A percentile compares a stretch with the other conserved stretches of the same genome.
These are phyloP conservation scores for Parsonsia alboflavescens DNA, from an alignment of 257 asterid species.

Conservation along the genomic window DNA sequence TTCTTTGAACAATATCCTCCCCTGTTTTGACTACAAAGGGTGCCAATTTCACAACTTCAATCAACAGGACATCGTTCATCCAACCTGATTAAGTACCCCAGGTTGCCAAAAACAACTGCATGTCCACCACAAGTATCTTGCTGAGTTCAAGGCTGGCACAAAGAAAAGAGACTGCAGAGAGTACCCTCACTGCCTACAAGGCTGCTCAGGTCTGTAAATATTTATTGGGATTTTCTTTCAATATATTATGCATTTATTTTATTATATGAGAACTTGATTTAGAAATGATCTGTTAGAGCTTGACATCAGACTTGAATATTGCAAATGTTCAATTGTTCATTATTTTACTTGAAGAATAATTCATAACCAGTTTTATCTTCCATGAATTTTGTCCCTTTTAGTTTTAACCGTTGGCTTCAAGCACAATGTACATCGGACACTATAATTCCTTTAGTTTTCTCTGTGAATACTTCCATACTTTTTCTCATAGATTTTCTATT, in stretches of 20 bases:
- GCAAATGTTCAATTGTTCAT: not conserved
- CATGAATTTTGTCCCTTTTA: not conserved
- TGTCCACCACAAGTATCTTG: constrained; percentile 64
- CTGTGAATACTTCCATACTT: not conserved
- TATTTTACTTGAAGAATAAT: not conserved
- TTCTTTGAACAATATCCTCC: constrained; percentile 49
- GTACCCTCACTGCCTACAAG: constrained; percentile 73
- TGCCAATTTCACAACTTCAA: constrained; percentile 70
- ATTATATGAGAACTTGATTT: not conserved
- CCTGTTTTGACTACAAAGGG: constrained; percentile 39
- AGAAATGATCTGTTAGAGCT: not conserved
- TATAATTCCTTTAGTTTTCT: not conserved
- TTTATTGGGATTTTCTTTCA: not conserved
- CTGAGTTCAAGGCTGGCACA: constrained; percentile 71
- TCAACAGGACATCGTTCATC: constrained; percentile 37
- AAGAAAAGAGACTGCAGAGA: constrained; percentile 79
- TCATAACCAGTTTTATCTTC: not conserved
- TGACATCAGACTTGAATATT: not conserved
- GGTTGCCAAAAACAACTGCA: too few relatives aligned
- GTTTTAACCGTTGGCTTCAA: not conserved
- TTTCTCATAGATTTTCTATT: not conserved
- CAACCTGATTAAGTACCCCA: not conserved
- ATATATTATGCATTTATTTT: not conserved
- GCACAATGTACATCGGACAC: not conserved
- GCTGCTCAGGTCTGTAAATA: constrained; percentile 62